Evolutionary conservation across 2,329 filamentous ascomycete species (phyloP).

Genomic region (Penicillium sp.): DNA sequence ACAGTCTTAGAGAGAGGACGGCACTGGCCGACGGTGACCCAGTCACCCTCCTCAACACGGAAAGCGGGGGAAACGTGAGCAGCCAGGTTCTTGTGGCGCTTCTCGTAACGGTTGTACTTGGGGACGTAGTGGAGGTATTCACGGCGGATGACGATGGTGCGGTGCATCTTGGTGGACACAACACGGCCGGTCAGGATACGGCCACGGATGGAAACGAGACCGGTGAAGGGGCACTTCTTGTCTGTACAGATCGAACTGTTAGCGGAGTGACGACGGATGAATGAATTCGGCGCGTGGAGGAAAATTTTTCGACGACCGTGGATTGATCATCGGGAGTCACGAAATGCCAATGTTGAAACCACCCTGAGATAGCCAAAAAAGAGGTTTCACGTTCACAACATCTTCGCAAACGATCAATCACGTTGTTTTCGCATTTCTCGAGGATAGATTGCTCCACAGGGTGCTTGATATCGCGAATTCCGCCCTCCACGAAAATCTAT

Average conservation of each 20-base stretch:
- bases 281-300: slow-evolving; percentile 1
- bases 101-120: slow-evolving; percentile 99
- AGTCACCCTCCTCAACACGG: slow-evolving; percentile 99
- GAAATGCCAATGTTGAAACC: not conserved
- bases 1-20: slow-evolving; percentile 99
- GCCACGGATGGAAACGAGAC: slow-evolving; percentile 97
- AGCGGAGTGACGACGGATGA: slow-evolving; percentile 14
- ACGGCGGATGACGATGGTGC: slow-evolving; percentile 97
- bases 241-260: slow-evolving; percentile 51
- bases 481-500: slow-evolving; percentile 12
- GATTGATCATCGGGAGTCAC: slow-evolving; percentile 9
- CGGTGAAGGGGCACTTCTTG: slow-evolving; percentile 99
- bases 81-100: slow-evolving; percentile 99
- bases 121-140: slow-evolving; percentile 99
- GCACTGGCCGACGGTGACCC: slow-evolving; percentile 99
- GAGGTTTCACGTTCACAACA: not conserved
- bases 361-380: not conserved
- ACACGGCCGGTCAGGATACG: slow-evolving; percentile 99
- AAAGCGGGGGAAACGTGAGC: slow-evolving; percentile 98
- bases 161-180: slow-evolving; percentile 99
- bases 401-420: not conserved
- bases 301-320: slow-evolving; percentile 10
- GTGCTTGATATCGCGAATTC: slow-evolving; percentile 3
- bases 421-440: not conserved
- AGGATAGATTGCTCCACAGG: not conserved